These are phyloP conservation scores for Alternaria sp. DNA, from an alignment of 2,329 filamentous ascomycete genomes.

Conservation along the genomic window DNA sequence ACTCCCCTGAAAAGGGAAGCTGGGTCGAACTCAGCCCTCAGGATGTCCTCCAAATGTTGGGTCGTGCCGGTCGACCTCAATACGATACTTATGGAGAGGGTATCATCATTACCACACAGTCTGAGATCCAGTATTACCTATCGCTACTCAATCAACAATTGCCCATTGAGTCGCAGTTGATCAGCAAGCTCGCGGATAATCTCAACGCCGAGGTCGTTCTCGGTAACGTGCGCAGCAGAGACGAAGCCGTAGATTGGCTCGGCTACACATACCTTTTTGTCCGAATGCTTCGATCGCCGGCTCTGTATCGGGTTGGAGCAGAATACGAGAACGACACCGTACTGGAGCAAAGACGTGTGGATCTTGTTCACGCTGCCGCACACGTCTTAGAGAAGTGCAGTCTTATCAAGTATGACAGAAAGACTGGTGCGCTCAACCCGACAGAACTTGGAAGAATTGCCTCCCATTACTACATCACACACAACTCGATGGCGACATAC, in stretches of 20 bases:
- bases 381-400: conserved; percentile 85
- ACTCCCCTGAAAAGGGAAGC: conserved; percentile 97
- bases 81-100: conserved; percentile 98
- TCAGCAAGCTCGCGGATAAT: conserved; percentile 92
- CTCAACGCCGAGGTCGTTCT: conserved; percentile 96
- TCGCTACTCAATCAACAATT: conserved; percentile 96
- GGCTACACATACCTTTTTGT: conserved; percentile 98
- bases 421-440: conserved; percentile 83
- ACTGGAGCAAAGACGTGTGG: conserved; percentile 96
- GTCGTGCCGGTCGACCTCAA: conserved; percentile 93
- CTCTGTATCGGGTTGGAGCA: conserved; percentile 91
- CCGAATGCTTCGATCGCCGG: conserved; percentile 94
- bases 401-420: conserved; percentile 94
- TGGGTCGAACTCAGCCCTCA: conserved; percentile 98
- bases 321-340: conserved; percentile 94
- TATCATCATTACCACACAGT: conserved; percentile 96
- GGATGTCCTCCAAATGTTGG: conserved; percentile 98
- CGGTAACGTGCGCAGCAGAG: conserved; percentile 87
- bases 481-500: conserved; percentile 96
- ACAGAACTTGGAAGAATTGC: conserved; percentile 96
- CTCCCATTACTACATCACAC: conserved; percentile 97
- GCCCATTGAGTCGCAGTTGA: conserved; percentile 95
- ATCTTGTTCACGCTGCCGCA: conserved; percentile 93
- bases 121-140: conserved; percentile 95
- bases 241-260: conserved; percentile 98